Conservation (phyloP, 2,329 filamentous ascomycete species). For the Aspergillus carbonarius region DNA sequence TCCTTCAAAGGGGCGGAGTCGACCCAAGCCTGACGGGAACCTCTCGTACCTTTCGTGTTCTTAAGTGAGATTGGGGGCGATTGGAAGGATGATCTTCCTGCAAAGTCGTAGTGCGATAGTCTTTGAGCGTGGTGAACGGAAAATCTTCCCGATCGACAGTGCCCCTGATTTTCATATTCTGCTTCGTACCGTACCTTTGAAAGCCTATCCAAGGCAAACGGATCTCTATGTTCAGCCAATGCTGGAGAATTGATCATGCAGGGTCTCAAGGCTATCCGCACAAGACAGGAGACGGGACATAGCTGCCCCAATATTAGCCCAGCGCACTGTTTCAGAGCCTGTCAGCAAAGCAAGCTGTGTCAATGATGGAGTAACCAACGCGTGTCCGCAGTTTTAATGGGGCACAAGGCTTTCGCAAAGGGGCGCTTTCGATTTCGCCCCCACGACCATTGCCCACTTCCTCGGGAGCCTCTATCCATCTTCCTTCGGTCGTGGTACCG, state of each 20-base stretch:
- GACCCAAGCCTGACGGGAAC: background rate
- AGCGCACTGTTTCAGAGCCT: background rate
- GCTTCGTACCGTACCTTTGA: background rate
- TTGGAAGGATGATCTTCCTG: background rate
- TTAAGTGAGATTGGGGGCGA: conserved; percentile 4
- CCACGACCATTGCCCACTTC: background rate
- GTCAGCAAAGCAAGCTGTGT: background rate
- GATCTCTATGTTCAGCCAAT: background rate
- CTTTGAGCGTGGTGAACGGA: background rate
- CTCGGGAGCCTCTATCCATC: background rate
- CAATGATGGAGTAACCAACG: background rate
- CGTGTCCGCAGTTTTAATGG: background rate
- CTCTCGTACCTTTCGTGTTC: background rate
- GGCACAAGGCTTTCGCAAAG: background rate
- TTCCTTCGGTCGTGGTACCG: background rate
- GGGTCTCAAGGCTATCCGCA: background rate
- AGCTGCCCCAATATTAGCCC: background rate
- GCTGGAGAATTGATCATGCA: background rate
- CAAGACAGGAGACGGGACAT: background rate
- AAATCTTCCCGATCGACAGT: background rate
- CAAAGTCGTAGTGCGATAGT: background rate
- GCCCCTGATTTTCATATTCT: background rate
- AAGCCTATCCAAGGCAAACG: background rate
- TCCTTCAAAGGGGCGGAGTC: conserved; percentile 1
- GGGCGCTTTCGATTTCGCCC: background rate